A percentile compares a stretch with the other conserved stretches of the same genome.
phyloP scores from a whole-genome alignment of 805 yeast species.

The Cyberlindnera mycetangii region DNA sequence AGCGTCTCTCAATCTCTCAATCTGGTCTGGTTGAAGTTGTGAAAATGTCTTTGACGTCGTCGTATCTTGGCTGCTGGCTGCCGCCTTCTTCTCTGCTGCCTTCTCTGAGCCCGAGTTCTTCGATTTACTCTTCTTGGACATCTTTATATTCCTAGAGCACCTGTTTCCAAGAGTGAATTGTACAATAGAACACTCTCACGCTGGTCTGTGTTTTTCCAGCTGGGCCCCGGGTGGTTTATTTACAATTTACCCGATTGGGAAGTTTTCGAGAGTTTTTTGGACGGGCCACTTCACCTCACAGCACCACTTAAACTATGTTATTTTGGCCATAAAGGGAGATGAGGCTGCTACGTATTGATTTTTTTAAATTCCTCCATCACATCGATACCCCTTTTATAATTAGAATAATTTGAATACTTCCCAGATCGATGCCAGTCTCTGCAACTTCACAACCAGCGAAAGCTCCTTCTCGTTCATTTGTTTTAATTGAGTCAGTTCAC shows the following conservation, averaged over 20 bases:
- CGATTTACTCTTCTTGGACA: slow-evolving; percentile 20
- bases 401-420: slow-evolving; percentile 45
- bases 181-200: background rate
- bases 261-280: background rate
- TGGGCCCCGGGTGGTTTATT: slow-evolving; percentile 2
- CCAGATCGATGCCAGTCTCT: slow-evolving; percentile 55
- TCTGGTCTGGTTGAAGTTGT: slow-evolving; percentile 58
- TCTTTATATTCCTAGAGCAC: background rate
- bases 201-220: background rate
- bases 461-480: slow-evolving; percentile 57
- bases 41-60: slow-evolving; percentile 21
- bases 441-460: slow-evolving; percentile 48
- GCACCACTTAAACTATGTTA: background rate
- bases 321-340: too few relatives aligned
- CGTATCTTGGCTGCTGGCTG: background rate
- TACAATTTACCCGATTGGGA: slow-evolving; percentile 10
- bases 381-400: background rate
- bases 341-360: too few relatives aligned
- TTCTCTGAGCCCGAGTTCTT: slow-evolving; percentile 24
- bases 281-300: background rate
- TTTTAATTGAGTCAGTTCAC: slow-evolving; percentile 71
- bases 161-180: background rate
- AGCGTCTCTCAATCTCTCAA: slow-evolving; percentile 65
- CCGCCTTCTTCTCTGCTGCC: background rate
- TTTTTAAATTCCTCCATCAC: background rate